A percentile compares a stretch with the other conserved stretches of the same genome.
Conservation (phyloP, 345 rosid species). For the Ricinus communis region DNA sequence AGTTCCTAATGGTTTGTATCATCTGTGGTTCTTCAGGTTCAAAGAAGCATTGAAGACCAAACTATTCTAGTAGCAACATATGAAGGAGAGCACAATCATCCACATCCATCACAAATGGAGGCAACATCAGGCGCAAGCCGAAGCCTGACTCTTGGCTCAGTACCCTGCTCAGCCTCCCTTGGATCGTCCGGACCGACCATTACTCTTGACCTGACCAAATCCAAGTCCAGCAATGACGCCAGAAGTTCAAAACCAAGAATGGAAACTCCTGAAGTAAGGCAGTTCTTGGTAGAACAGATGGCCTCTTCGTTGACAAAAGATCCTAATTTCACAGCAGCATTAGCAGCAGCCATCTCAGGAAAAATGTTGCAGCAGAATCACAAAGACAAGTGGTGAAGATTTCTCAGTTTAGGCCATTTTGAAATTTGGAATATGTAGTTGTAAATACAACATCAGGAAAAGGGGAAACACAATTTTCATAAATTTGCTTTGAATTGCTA, state of each 20-base stretch:
- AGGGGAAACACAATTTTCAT: not conserved
- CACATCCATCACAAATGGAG: slow-evolving; percentile 60
- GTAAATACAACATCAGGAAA: slow-evolving; percentile 17
- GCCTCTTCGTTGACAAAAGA: slow-evolving; percentile 89
- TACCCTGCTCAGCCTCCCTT: slow-evolving; percentile 43
- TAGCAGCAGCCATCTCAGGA: slow-evolving; percentile 93
- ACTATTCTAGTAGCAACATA: slow-evolving; percentile 86
- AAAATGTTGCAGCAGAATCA: slow-evolving; percentile 56
- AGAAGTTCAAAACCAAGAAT: slow-evolving; percentile 34
- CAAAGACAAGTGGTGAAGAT: slow-evolving; percentile 38
- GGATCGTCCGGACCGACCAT: slow-evolving; percentile 42
- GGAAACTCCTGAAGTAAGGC: slow-evolving; percentile 62
- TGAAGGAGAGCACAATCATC: slow-evolving; percentile 98
- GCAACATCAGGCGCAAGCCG: slow-evolving; percentile 52
- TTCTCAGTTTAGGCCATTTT: not conserved
- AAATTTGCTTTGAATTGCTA: not conserved
- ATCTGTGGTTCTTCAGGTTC: slow-evolving; percentile 57
- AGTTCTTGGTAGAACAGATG: slow-evolving; percentile 91
- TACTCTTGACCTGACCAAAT: slow-evolving; percentile 53
- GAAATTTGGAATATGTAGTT: slow-evolving; percentile 20
- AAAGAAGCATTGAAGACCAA: slow-evolving; percentile 88
- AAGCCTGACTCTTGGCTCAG: slow-evolving; percentile 35
- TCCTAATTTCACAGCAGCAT: slow-evolving; percentile 92
- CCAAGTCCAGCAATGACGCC: slow-evolving; percentile 33
- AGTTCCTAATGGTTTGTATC: not conserved